Evolutionary conservation across 1,284 basidiomycete genomes (phyloP), one percentile per base, ranked within the genome.

Genomic region (Coniferiporia sulphurascens): DNA sequence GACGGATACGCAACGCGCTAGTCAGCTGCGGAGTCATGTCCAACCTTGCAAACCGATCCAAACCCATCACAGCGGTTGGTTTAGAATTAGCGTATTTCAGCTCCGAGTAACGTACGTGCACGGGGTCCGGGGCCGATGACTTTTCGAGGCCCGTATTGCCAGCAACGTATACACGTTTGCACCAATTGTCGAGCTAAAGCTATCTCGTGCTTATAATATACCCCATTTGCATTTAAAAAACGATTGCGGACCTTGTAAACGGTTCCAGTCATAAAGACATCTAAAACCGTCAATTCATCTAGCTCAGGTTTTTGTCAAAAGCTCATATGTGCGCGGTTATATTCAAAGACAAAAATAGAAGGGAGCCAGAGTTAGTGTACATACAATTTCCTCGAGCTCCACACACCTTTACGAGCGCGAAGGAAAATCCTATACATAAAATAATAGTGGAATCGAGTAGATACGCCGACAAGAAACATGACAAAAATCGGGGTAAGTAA

Each of bases 1-100:
- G 94, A 6, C 84, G 93, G n/a, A 74, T 98, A 66, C 83, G 87
- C 48, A 93, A 93, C 67, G 89, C 95, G 74, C 78, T 98, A 15
- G 86, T 98, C 64, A 91, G 92, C 61, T 73, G 96, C 34, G 95
- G 95, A 2, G 84, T 97, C 13, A 83, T 93, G 13, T 92, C 93
- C 4, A 92, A 98, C 69, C 78, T 98, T 9, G 83, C 90, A n/a
- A 87, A 85, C 68, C 79, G 89, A 41, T 80, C 86, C 56, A 89
- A 87, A 70, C 92, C 93, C 1, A 91, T 98, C 62, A 86, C 86
- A 68, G 87, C 90, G 38, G 83, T 98, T 41, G 95, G 95, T 1
- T 73, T 98, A 7, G 93, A 97, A 71, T 78, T 98, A 52, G 91
- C 94, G 52, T 98, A 97, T 71, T 97, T 95, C 71, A 90, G 88